These are phyloP conservation scores for Sclerotinia sclerotiorum DNA, from an alignment of 2,329 filamentous ascomycete species.

Conservation along the genomic window DNA sequence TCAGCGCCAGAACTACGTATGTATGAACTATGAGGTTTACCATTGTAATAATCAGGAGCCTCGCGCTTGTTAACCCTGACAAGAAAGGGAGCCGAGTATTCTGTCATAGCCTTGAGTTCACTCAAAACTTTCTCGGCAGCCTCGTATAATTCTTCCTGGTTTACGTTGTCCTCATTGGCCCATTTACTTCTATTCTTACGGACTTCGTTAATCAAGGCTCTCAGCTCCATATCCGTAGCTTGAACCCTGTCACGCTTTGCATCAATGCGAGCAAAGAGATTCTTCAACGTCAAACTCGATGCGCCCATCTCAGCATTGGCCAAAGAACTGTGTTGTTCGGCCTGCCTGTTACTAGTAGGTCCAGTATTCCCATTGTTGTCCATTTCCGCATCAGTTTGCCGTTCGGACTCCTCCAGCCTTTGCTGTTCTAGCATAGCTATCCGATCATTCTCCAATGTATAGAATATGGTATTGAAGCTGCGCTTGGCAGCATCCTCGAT, in stretches of 20 bases:
- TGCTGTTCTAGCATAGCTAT: constrained; percentile 98
- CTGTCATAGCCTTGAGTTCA: constrained; percentile 94
- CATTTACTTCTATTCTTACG: constrained; percentile 98
- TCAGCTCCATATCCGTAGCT: constrained; percentile 88
- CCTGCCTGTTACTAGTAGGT: constrained; percentile 51
- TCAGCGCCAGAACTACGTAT: constrained; percentile 34
- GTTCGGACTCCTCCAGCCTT: constrained; percentile 92
- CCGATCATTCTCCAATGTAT: constrained; percentile 91
- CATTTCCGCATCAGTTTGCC: constrained; percentile 94
- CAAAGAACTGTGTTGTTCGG: constrained; percentile 78
- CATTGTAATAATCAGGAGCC: constrained; percentile 89
- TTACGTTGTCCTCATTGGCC: constrained; percentile 96
- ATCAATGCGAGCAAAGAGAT: constrained; percentile 94
- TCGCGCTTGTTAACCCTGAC: constrained; percentile 95
- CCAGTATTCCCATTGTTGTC: constrained; percentile 61
- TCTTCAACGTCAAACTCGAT: constrained; percentile 93
- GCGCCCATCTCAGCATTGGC: constrained; percentile 94
- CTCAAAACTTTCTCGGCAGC: constrained; percentile 94
- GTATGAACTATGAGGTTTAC: constrained; percentile 53
- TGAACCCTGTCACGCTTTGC: constrained; percentile 85
- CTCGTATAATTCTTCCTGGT: constrained; percentile 97
- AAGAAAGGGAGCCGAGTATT: constrained; percentile 95
- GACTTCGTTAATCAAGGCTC: constrained; percentile 93
- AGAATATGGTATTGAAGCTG: constrained; percentile 91
- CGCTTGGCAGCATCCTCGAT: constrained; percentile 86